phyloP scores from a whole-genome alignment of 1,284 basidiomycete species.

The Erythrobasidium hasegawianum region DNA sequence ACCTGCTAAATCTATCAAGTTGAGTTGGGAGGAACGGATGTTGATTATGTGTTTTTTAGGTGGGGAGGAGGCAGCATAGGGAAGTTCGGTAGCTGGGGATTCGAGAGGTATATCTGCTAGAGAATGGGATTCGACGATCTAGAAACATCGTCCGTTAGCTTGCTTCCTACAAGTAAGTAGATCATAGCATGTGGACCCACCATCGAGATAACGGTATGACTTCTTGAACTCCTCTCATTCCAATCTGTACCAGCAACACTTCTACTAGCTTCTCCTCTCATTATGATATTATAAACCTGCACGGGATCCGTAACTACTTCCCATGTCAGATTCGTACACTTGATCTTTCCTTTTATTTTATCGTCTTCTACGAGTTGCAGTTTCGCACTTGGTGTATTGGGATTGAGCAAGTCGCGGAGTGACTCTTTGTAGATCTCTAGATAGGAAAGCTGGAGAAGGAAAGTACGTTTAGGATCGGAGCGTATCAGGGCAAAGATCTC shows the following conservation, averaged over 20 bases:
- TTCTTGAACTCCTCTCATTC: slow-evolving; percentile 56
- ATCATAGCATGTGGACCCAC: too few species aligned
- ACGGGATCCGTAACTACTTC: slow-evolving; percentile 55
- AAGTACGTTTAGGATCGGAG: slow-evolving; percentile 47
- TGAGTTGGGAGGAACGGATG: slow-evolving; percentile 49
- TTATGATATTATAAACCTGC: slow-evolving; percentile 54
- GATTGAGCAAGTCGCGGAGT: slow-evolving; percentile 54
- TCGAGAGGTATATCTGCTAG: too few species aligned
- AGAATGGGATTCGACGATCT: slow-evolving; percentile 28
- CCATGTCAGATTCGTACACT: slow-evolving; percentile 54
- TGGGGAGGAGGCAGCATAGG: slow-evolving; percentile 3
- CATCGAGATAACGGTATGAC: slow-evolving; percentile 57
- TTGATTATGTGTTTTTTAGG: slow-evolving; percentile 6
- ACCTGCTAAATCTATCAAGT: slow-evolving; percentile 58
- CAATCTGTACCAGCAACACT: slow-evolving; percentile 58
- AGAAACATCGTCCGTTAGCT: neutral
- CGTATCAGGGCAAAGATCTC: slow-evolving; percentile 55
- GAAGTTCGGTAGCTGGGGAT: neutral
- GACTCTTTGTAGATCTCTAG: slow-evolving; percentile 61
- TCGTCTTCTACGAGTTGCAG: slow-evolving; percentile 46
- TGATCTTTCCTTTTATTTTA: slow-evolving; percentile 51
- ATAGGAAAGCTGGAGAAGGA: slow-evolving; percentile 57
- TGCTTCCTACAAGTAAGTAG: too few species aligned
- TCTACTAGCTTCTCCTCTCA: slow-evolving; percentile 53
- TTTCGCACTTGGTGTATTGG: slow-evolving; percentile 42